These are phyloP conservation scores for Sechiopsis laciniata DNA, from an alignment of 306 rosid genomes.

Conservation along the genomic window DNA sequence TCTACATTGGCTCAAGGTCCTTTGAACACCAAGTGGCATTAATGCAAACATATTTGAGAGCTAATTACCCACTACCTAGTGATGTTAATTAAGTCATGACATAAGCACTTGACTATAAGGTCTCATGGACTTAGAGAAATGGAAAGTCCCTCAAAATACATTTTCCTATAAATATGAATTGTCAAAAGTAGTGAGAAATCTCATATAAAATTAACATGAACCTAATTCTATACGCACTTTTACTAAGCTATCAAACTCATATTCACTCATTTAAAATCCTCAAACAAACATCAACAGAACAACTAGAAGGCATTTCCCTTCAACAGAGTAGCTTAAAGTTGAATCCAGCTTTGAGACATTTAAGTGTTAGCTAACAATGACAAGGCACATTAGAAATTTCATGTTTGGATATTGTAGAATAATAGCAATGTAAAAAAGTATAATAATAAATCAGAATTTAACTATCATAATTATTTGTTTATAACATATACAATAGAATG, in stretches of 20 bases:
- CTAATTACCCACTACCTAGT: no score
- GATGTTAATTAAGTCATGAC: no score
- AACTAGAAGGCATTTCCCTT: not conserved
- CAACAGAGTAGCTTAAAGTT: not conserved
- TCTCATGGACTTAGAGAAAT: no score
- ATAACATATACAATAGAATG: no score
- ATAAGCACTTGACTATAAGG: no score
- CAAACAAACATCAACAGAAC: not conserved
- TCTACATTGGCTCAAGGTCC: not conserved
- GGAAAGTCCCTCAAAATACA: not conserved
- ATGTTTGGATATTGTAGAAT: no score
- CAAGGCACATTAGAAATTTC: no score
- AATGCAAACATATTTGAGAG: not conserved
- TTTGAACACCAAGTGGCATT: not conserved
- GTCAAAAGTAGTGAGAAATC: not conserved
- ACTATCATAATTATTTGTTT: no score
- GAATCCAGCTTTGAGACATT: not conserved
- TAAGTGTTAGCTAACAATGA: not conserved
- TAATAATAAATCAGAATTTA: no score
- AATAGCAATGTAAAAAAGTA: no score
- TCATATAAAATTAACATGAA: not conserved
- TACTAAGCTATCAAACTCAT: not conserved
- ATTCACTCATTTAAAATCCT: not conserved
- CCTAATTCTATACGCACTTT: not conserved
- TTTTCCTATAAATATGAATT: not conserved